phyloP scores from a whole-genome alignment of 2,329 filamentous ascomycete genomes.

The Byssothecium circinans region DNA sequence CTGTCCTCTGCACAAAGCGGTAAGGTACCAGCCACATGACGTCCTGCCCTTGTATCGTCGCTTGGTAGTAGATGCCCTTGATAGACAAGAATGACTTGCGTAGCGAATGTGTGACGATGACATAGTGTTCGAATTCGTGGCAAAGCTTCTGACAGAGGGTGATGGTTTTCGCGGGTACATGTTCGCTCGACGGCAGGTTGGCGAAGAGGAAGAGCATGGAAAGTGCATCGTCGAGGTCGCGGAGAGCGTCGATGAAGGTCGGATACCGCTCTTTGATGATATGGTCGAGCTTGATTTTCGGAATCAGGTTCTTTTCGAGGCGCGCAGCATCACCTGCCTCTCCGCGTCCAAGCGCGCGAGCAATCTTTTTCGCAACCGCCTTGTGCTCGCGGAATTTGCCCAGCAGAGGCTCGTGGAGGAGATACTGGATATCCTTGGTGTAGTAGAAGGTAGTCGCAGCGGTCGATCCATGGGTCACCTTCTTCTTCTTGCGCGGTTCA shows the following conservation, averaged over 20 bases:
- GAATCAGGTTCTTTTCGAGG: slow-evolving; percentile 87
- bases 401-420: slow-evolving; percentile 92
- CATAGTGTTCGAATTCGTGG: slow-evolving; percentile 96
- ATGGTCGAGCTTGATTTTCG: slow-evolving; percentile 89
- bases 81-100: slow-evolving; percentile 97
- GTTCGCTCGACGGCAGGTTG: slow-evolving; percentile 85
- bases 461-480: slow-evolving; percentile 88
- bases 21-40: slow-evolving; percentile 97
- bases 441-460: slow-evolving; percentile 89
- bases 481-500: slow-evolving; percentile 95
- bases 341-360: slow-evolving; percentile 84
- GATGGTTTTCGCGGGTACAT: slow-evolving; percentile 93
- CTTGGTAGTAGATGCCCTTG: slow-evolving; percentile 99
- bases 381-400: slow-evolving; percentile 97
- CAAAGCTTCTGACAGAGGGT: slow-evolving; percentile 89
- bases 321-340: slow-evolving; percentile 87
- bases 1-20: slow-evolving; percentile 93
- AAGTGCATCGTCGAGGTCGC: slow-evolving; percentile 93
- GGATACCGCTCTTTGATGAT: slow-evolving; percentile 98
- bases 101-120: slow-evolving; percentile 87
- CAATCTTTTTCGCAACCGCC: slow-evolving; percentile 95
- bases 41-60: slow-evolving; percentile 94
- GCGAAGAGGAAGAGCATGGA: slow-evolving; percentile 98
- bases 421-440: slow-evolving; percentile 96
- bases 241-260: slow-evolving; percentile 89